Percentiles rank a stretch among this genome's conserved stretches.
These are phyloP conservation scores for Lagerstroemia speciosa DNA, from an alignment of 345 rosid species.

Conservation along the genomic window DNA sequence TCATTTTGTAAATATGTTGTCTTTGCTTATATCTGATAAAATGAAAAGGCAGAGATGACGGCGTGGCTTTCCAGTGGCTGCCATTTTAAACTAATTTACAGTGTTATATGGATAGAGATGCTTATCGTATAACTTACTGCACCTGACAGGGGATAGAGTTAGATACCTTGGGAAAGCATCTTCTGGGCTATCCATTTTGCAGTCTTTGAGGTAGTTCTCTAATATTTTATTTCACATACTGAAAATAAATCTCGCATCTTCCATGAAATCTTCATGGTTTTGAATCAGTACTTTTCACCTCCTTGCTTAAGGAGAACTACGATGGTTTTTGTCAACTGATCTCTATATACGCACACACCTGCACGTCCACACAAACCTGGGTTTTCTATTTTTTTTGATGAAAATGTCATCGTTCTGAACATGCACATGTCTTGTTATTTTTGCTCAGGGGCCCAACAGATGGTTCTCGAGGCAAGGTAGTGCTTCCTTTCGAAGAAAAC, in stretches of 20 bases:
- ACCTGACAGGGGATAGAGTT: slow-evolving; percentile 76
- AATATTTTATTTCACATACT: not conserved
- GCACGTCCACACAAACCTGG: too few species aligned
- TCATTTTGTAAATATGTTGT: not conserved
- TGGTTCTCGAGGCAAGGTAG: slow-evolving; percentile 84
- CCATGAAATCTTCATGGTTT: not conserved
- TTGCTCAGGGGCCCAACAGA: slow-evolving; percentile 58
- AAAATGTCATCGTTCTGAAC: not conserved
- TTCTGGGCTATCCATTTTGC: slow-evolving; percentile 38
- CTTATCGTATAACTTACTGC: too few species aligned
- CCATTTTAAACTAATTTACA: not conserved
- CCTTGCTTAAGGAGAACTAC: not conserved
- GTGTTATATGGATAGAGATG: slow-evolving; percentile 6
- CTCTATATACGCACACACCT: too few species aligned
- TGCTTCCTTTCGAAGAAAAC: slow-evolving; percentile 88
- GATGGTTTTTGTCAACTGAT: not conserved
- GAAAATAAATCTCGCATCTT: not conserved
- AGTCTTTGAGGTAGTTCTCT: slow-evolving; percentile 12
- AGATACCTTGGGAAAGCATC: slow-evolving; percentile 50
- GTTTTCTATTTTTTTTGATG: not conserved
- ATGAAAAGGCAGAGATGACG: too few species aligned
- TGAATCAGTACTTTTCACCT: not conserved
- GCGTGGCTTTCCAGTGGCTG: not conserved
- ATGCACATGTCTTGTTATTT: not conserved
- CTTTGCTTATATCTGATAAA: not conserved